Percentiles rank a stretch among this genome's conserved stretches.
Evolutionary conservation across 1,284 basidiomycete species (phyloP).

Genomic region (Cutaneotrichosporon daszewskae): DNA sequence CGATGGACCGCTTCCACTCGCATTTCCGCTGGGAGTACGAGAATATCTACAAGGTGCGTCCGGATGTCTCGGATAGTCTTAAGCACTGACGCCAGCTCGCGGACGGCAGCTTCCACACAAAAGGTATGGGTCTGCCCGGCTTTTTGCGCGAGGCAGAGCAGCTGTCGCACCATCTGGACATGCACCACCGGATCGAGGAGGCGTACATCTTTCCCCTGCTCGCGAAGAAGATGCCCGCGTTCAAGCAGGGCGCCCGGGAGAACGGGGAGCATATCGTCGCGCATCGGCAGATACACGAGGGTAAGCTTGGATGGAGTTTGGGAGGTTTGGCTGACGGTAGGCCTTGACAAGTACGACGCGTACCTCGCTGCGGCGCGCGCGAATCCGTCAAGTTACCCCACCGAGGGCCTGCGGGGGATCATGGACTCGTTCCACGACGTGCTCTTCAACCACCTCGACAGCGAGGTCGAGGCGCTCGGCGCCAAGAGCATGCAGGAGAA

Average conservation of each 20-base stretch:
- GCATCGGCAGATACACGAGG: constrained; percentile 63
- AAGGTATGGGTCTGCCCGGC: constrained; percentile 49
- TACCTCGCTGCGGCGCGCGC: constrained; percentile 53
- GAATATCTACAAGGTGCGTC: constrained; percentile 35
- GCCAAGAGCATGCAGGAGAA: constrained; percentile 61
- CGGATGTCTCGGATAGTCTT: neutral
- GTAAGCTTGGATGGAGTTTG: too few species aligned
- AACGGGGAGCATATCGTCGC: constrained; percentile 56
- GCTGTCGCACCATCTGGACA: constrained; percentile 55
- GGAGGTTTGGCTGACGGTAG: neutral
- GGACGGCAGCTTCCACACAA: constrained; percentile 53
- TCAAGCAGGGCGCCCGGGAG: constrained; percentile 47
- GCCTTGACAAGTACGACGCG: constrained; percentile 53
- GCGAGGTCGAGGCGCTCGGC: constrained; percentile 61
- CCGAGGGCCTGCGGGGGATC: constrained; percentile 55
- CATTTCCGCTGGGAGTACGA: constrained; percentile 42
- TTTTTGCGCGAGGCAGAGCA: constrained; percentile 52
- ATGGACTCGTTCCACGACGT: constrained; percentile 61
- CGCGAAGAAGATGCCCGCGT: constrained; percentile 59
- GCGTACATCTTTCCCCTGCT: constrained; percentile 60
- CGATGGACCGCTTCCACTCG: constrained; percentile 41
- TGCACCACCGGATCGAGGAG: constrained; percentile 59
- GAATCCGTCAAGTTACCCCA: constrained; percentile 56
- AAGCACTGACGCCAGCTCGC: constrained; percentile 44
- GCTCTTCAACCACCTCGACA: constrained; percentile 62